A percentile compares a stretch with the other conserved stretches of the same genome.
These are phyloP conservation scores for Phytophthora pluvialis DNA, from an alignment of 352 stramenopile genomes.

Conservation along the genomic window DNA sequence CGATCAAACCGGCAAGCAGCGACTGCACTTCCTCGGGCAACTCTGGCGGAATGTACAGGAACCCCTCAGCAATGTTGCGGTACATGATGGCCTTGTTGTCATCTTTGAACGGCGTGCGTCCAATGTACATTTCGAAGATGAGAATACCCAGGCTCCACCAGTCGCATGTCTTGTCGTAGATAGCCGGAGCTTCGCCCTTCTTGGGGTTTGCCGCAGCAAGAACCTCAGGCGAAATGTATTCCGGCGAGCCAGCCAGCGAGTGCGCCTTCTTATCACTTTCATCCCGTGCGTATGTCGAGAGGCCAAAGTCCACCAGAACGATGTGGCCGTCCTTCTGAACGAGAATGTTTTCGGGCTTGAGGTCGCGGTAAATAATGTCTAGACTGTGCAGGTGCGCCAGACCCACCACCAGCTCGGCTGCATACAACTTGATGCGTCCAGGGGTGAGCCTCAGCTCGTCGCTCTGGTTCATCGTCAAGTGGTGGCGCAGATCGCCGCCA, in stretches of 20 bases:
- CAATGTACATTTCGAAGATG: constrained; percentile 92
- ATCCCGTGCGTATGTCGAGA: constrained; percentile 83
- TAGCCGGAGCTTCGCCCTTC: constrained; percentile 39
- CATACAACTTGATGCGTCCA: constrained; percentile 84
- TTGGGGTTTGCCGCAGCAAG: constrained; percentile 65
- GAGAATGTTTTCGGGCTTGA: constrained; percentile 93
- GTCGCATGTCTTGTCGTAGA: constrained; percentile 86
- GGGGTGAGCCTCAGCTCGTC: constrained; percentile 73
- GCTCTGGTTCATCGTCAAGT: constrained; percentile 75
- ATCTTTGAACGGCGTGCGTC: constrained; percentile 93
- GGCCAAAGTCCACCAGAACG: constrained; percentile 91
- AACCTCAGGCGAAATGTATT: constrained; percentile 95
- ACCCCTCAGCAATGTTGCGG: constrained; percentile 88
- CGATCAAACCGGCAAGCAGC: constrained; percentile 78
- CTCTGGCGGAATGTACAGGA: constrained; percentile 81
- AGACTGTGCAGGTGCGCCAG: constrained; percentile 90
- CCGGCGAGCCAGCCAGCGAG: constrained; percentile 79
- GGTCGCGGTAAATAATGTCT: constrained; percentile 89
- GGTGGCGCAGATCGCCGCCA: constrained; percentile 94
- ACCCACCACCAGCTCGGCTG: constrained; percentile 81
- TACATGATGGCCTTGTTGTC: constrained; percentile 93
- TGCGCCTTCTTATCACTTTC: constrained; percentile 59
- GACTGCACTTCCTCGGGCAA: constrained; percentile 75
- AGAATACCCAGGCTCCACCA: constrained; percentile 93
- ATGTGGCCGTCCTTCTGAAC: constrained; percentile 90